Percentiles rank a stretch among this genome's conserved stretches.
Evolutionary conservation across 352 stramenopile genomes (phyloP).

Genomic region (Phytophthora europaea): DNA sequence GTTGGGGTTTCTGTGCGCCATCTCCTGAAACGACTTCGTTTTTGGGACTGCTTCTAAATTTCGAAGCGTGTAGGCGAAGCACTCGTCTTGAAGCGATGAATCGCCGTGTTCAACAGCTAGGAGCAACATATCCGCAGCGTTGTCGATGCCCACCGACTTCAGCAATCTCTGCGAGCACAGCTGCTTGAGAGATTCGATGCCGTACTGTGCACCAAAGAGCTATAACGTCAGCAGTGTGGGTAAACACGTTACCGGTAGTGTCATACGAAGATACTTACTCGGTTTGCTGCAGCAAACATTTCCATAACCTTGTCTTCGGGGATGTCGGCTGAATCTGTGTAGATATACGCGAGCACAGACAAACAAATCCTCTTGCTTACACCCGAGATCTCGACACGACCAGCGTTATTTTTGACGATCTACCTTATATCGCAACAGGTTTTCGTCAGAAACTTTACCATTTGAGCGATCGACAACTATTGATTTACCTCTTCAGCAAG

Average conservation of each 20-base stretch:
- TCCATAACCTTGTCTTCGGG: constrained; percentile 90
- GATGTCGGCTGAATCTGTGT: constrained; percentile 93
- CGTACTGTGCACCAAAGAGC: constrained; percentile 47
- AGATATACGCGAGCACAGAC: constrained; percentile 94
- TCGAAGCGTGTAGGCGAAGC: constrained; percentile 95
- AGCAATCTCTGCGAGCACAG: constrained; percentile 96
- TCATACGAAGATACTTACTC: constrained; percentile 34
- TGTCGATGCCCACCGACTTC: constrained; percentile 94
- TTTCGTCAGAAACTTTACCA: neutral
- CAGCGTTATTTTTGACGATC: constrained; percentile 81
- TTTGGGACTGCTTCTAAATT: constrained; percentile 98
- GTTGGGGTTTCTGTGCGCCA: constrained; percentile 97
- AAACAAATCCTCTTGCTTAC: constrained; percentile 92
- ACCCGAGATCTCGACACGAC: constrained; percentile 89
- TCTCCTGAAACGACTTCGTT: constrained; percentile 96
- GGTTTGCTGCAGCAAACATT: constrained; percentile 92
- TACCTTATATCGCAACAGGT: constrained; percentile 35
- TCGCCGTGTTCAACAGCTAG: constrained; percentile 92
- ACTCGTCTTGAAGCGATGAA: constrained; percentile 90
- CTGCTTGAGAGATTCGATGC: constrained; percentile 80
- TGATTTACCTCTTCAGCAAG: constrained; percentile 63
- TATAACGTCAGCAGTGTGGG: neutral
- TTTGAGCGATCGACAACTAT: neutral
- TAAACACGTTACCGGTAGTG: neutral
- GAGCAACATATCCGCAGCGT: constrained; percentile 95